Conservation (phyloP, 371 early-diverging fungal species). For the Caulochytrium protostelioides region DNA sequence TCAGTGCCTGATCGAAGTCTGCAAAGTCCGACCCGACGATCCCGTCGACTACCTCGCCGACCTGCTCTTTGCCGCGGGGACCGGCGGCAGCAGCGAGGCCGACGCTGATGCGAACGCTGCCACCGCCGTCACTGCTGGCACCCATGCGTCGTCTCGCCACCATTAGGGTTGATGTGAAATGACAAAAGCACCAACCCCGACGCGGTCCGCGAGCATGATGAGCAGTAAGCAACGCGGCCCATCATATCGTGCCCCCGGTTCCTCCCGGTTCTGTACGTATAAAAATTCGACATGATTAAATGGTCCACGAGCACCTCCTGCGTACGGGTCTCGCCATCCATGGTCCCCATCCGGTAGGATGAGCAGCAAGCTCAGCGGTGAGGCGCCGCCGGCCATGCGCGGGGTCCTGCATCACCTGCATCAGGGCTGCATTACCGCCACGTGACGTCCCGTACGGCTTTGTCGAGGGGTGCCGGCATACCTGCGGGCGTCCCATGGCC, state of each 20-base stretch:
- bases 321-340: neutral
- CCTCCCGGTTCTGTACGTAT: too few relatives aligned
- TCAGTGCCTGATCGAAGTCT: constrained; percentile 26
- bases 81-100: too few relatives aligned
- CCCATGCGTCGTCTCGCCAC: neutral
- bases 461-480: too few relatives aligned
- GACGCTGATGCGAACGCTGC: neutral
- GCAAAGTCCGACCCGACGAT: constrained; percentile 30
- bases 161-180: neutral
- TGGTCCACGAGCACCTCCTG: neutral
- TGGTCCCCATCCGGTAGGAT: too few relatives aligned
- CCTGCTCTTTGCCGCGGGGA: too few relatives aligned
- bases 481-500: too few relatives aligned
- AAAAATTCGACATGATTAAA: too few relatives aligned
- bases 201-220: constrained; percentile 1
- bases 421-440: too few relatives aligned
- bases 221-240: neutral
- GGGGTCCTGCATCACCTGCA: too few relatives aligned
- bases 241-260: neutral
- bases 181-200: neutral
- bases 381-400: too few relatives aligned
- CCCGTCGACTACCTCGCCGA: constrained; percentile 29
- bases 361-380: too few relatives aligned
- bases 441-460: too few relatives aligned
- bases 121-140: neutral